These are phyloP conservation scores for Plasmopara viticola DNA, from an alignment of 352 stramenopile genomes.

Conservation along the genomic window DNA sequence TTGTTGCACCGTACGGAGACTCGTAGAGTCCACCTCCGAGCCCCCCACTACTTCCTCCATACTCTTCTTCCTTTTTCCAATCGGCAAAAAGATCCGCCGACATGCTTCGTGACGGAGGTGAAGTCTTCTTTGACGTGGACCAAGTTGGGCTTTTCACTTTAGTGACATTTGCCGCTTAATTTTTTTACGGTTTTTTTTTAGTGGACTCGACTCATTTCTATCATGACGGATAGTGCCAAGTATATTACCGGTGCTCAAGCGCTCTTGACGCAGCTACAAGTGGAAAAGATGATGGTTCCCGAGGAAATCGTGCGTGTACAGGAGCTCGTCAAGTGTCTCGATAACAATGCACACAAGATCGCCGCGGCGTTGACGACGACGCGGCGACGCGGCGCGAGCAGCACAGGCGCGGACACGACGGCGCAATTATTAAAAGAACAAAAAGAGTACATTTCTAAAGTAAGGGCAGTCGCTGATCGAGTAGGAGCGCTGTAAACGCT, in stretches of 20 bases:
- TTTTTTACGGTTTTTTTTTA: neutral
- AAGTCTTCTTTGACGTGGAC: too few species aligned
- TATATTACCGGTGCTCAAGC: slow-evolving; percentile 28
- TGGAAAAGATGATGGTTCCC: slow-evolving; percentile 21
- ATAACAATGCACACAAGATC: slow-evolving; percentile 70
- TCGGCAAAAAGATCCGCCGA: slow-evolving; percentile 86
- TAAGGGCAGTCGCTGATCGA: slow-evolving; percentile 3
- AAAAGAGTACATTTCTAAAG: slow-evolving; percentile 37
- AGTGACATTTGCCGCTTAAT: slow-evolving; percentile 4
- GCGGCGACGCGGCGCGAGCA: slow-evolving; percentile 18
- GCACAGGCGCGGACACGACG: slow-evolving; percentile 27
- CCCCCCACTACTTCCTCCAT: slow-evolving; percentile 18
- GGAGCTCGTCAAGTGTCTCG: slow-evolving; percentile 56
- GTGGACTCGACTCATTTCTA: neutral
- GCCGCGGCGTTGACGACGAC: slow-evolving; percentile 41
- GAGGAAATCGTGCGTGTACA: slow-evolving; percentile 51
- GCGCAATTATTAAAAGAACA: slow-evolving; percentile 58
- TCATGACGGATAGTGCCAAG: slow-evolving; percentile 3
- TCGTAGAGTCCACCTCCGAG: slow-evolving; percentile 23
- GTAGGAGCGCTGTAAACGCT: neutral
- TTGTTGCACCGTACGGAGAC: slow-evolving; percentile 31
- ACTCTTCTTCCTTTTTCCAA: slow-evolving; percentile 80
- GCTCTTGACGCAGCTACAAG: slow-evolving; percentile 32
- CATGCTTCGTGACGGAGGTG: slow-evolving; percentile 27
- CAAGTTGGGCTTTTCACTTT: neutral